These are phyloP conservation scores for Kondoa malvinella DNA, from an alignment of 768 basidiomycete genomes.

Conservation along the genomic window DNA sequence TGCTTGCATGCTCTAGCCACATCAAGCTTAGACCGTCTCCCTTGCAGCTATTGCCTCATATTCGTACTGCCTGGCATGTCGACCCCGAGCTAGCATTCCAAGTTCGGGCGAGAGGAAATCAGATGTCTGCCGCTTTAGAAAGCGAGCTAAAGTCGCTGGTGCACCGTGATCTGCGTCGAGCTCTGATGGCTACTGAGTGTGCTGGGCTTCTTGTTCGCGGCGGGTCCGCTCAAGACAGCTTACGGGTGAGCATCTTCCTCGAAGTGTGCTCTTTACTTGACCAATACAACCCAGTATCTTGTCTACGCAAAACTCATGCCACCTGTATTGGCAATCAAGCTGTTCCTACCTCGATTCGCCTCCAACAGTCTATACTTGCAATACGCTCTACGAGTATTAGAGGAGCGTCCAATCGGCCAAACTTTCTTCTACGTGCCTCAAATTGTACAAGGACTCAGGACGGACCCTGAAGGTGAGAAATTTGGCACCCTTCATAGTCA, in stretches of 20 bases:
- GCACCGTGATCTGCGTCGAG: not conserved
- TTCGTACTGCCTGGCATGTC: not conserved
- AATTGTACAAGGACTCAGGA: constrained; percentile 85
- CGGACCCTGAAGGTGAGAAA: constrained; percentile 41
- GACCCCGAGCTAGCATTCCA: constrained; percentile 7
- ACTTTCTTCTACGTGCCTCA: constrained; percentile 99
- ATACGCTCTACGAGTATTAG: constrained; percentile 88
- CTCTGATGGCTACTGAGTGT: too few relatives aligned
- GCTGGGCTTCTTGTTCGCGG: too few relatives aligned
- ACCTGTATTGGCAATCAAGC: constrained; percentile 54
- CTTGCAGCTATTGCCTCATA: not conserved
- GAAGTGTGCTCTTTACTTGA: too few relatives aligned
- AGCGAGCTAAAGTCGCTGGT: not conserved
- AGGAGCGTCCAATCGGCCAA: constrained; percentile 80
- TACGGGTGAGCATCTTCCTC: too few relatives aligned
- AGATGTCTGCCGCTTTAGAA: not conserved
- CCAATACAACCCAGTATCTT: constrained; percentile 64
- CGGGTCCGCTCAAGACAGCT: too few relatives aligned
- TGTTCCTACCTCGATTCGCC: constrained; percentile 57
- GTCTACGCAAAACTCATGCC: constrained; percentile 61
- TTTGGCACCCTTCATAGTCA: not conserved
- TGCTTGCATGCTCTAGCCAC: too few relatives aligned
- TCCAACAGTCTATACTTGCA: constrained; percentile 74
- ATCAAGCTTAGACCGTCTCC: not conserved
- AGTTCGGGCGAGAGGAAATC: not conserved